phyloP scores from a whole-genome alignment of 495 filamentous ascomycete species.

The Talaromyces trachyspermus region DNA sequence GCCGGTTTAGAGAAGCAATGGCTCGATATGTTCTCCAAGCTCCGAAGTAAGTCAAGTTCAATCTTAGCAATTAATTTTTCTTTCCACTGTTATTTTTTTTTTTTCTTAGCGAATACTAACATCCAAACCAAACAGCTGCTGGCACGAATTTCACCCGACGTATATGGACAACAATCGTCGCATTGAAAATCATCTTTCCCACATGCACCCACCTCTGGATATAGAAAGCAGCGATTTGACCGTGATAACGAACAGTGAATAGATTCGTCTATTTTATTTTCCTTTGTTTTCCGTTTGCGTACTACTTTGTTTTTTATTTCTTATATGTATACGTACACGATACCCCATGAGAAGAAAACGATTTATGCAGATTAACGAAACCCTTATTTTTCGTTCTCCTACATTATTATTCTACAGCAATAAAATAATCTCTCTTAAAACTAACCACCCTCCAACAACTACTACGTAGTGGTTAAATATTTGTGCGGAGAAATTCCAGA shows the following conservation, averaged over 20 bases:
- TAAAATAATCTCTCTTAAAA: too few species aligned
- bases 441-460: too few species aligned
- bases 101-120: background rate
- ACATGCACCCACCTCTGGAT: conserved; percentile 14
- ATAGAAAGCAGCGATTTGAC: conserved; percentile 20
- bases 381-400: too few species aligned
- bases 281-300: background rate
- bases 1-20: conserved; percentile 94
- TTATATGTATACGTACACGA: background rate
- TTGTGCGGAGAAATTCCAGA: too few species aligned
- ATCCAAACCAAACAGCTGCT: conserved; percentile 43
- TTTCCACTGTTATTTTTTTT: too few species aligned
- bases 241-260: conserved; percentile 3
- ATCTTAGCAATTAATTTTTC: too few species aligned
- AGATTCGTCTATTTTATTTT: background rate
- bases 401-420: too few species aligned
- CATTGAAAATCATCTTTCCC: conserved; percentile 23
- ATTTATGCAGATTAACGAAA: too few species aligned
- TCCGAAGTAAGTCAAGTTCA: conserved; percentile 55
- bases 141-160: conserved; percentile 61
- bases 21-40: conserved; percentile 76
- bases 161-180: conserved; percentile 38
- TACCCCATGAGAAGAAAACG: too few species aligned
- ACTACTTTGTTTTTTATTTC: background rate
- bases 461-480: too few species aligned